Percentiles rank a stretch among this genome's conserved stretches.
Evolutionary conservation across 176 grass and related monocot genomes (phyloP).

Genomic region (Raddia distichophylla): DNA sequence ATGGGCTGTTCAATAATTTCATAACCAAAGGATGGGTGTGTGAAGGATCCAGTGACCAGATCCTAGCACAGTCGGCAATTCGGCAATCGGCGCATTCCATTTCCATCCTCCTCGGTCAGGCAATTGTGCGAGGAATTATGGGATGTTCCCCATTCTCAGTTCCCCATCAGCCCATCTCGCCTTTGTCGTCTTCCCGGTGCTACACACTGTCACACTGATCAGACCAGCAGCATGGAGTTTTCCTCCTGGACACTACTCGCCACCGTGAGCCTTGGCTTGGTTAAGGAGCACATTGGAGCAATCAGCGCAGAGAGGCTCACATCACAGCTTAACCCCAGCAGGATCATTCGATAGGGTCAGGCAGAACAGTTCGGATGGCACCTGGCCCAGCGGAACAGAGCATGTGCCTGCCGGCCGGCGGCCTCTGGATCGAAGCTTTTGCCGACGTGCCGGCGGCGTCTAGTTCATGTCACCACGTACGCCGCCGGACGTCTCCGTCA

Average conservation of each 20-base stretch:
- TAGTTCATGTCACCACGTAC: no score
- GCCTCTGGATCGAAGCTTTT: not conserved
- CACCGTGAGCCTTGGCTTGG: not conserved
- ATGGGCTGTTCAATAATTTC: no score
- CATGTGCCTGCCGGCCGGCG: conserved; percentile 12
- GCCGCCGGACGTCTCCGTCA: not conserved
- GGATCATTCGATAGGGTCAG: not conserved
- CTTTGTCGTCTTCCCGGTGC: not conserved
- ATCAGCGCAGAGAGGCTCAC: not conserved
- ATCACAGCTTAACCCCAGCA: not conserved
- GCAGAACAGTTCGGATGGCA: not conserved
- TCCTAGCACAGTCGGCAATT: not conserved
- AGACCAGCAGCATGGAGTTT: conserved; percentile 7
- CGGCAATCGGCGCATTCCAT: not conserved
- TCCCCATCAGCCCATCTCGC: not conserved
- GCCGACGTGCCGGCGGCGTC: not conserved
- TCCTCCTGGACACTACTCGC: not conserved
- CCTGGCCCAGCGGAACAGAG: not conserved
- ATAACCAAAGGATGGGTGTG: no score
- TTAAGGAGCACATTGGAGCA: conserved; percentile 7
- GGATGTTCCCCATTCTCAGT: not conserved
- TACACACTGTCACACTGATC: not conserved
- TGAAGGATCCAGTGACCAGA: not conserved
- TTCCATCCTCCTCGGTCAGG: no score
- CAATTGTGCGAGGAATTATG: not conserved